phyloP scores from a whole-genome alignment of 306 rosid genomes.

The Gillenia trifoliata region DNA sequence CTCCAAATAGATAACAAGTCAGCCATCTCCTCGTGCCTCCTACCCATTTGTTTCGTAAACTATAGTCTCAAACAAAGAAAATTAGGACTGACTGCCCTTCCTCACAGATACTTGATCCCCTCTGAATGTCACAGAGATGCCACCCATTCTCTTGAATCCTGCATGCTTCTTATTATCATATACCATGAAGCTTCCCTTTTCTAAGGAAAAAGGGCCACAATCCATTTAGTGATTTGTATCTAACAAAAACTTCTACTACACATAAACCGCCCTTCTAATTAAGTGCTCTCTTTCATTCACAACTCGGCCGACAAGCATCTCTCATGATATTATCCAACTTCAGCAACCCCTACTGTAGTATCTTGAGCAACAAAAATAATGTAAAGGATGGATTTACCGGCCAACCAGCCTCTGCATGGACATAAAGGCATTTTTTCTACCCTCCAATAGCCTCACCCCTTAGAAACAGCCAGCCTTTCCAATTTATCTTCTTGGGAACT shows the following conservation, averaged over 20 bases:
- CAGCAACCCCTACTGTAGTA: no score
- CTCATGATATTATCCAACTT: no score
- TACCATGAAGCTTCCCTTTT: neutral
- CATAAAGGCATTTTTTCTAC: neutral
- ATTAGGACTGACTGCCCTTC: neutral
- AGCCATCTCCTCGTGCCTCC: neutral
- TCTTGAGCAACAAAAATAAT: neutral
- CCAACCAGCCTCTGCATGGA: neutral
- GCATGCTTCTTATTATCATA: neutral
- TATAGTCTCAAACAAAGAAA: neutral
- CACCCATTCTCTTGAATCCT: neutral
- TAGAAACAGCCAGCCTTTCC: no score
- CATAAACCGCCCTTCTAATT: neutral
- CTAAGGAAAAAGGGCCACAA: neutral
- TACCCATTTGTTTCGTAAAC: neutral
- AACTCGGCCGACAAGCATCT: no score
- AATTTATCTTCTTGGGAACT: no score
- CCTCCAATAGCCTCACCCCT: neutral
- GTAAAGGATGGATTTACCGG: neutral
- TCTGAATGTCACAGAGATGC: no score
- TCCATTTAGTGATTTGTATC: neutral
- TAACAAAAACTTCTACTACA: neutral
- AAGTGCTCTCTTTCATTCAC: no score
- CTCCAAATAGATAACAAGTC: neutral
- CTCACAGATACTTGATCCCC: no score